Evolutionary conservation across 345 rosid species (phyloP).

Genomic region (Pseudoturritis turrita): DNA sequence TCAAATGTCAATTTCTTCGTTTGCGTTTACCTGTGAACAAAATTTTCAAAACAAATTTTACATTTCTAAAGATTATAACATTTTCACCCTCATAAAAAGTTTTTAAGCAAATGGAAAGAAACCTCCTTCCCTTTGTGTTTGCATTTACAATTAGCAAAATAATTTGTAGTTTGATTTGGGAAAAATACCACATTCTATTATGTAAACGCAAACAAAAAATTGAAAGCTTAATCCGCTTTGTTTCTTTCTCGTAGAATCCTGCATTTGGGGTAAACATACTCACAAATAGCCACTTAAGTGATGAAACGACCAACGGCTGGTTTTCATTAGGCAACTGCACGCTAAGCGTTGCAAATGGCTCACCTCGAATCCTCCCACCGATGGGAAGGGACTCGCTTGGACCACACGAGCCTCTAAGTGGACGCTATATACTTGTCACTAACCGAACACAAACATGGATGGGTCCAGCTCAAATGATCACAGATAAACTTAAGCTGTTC

Average conservation of each 20-base stretch:
- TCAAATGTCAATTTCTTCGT: neutral
- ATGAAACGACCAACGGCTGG: conserved; percentile 58
- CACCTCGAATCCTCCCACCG: conserved; percentile 78
- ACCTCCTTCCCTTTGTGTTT: too few species aligned
- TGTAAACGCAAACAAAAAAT: conserved; percentile 57
- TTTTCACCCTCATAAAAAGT: too few species aligned
- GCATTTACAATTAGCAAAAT: too few species aligned
- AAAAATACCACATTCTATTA: neutral
- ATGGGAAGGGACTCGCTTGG: conserved; percentile 88
- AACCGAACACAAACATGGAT: conserved; percentile 90
- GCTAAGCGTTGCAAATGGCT: conserved; percentile 53
- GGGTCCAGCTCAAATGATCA: conserved; percentile 96
- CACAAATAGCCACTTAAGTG: conserved; percentile 56
- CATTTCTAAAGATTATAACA: neutral
- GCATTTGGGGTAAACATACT: conserved; percentile 71
- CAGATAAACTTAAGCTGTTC: conserved; percentile 66
- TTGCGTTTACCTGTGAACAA: neutral
- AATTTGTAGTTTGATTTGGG: conserved; percentile 34
- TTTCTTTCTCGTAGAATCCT: conserved; percentile 48
- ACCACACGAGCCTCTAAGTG: conserved; percentile 62
- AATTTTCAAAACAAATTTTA: neutral
- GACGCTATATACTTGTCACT: conserved; percentile 62
- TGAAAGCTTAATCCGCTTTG: conserved; percentile 32
- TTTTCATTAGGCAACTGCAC: conserved; percentile 86
- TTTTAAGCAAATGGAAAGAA: too few species aligned